Percentiles rank a stretch among this genome's conserved stretches.
phyloP scores from a whole-genome alignment of 1,284 basidiomycete genomes.

The Sporisorium iseilematis-ciliati region DNA sequence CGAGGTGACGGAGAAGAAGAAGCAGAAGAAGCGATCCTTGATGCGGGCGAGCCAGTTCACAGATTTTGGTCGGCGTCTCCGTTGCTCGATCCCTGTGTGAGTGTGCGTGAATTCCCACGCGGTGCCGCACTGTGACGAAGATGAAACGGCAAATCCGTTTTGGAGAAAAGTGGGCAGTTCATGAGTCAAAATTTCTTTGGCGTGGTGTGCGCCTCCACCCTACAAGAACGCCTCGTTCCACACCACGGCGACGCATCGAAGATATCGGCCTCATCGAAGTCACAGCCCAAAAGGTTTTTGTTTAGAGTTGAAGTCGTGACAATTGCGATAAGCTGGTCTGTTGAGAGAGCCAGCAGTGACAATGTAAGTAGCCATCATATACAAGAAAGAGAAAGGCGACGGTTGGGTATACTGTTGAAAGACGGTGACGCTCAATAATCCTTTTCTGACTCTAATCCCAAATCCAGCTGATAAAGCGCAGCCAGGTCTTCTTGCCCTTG shows the following conservation, averaged over 20 bases:
- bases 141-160: background rate
- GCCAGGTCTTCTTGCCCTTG: constrained; percentile 21
- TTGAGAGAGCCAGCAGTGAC: too few species aligned
- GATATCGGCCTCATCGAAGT: too few species aligned
- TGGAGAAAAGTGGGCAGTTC: background rate
- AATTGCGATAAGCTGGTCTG: too few species aligned
- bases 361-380: too few species aligned
- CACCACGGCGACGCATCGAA: too few species aligned
- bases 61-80: constrained; percentile 9
- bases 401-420: background rate
- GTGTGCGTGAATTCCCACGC: background rate
- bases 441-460: constrained; percentile 30
- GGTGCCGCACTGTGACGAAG: constrained; percentile 15
- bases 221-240: background rate
- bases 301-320: too few species aligned
- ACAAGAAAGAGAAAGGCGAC: background rate
- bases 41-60: background rate
- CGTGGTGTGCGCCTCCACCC: constrained; percentile 4
- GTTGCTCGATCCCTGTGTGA: constrained; percentile 9
- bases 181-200: constrained; percentile 1
- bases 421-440: background rate
- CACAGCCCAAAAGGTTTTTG: too few species aligned
- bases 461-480: constrained; percentile 40
- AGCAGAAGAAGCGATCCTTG: background rate
- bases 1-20: background rate